Base-by-base conservation (phyloP, 2,329 filamentous ascomycete genomes). In the Verticillium zaregamsianum region DNA sequence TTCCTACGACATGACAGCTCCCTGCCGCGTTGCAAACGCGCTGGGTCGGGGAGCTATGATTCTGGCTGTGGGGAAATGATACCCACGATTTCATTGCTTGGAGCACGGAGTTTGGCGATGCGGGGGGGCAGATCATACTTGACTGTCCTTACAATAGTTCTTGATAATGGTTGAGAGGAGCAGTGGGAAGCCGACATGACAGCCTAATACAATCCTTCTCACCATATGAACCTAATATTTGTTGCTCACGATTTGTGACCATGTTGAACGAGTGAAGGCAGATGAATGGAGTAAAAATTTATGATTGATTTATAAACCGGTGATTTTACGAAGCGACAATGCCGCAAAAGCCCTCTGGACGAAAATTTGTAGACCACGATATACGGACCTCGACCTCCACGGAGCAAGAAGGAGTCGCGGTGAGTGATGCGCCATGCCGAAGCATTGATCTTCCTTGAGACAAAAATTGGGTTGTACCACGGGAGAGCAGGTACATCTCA, bases 381-480 rank as follows among this genome's bases (percentile, higher is more conserved):
- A 60, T 40, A 55, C 55, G 58, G 61, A 60, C 58, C 61, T 60
- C 58, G 32, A 52, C 32, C 28, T 60, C 61, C 58, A 62, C 49
- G 32, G 56, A n/a, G 25, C 20, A 54, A 60, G 11, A 35, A 32
- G 58, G 55, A 40, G 58, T 17, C 58, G 58, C 58, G 61, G 61
- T 60, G 61, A 62, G 61, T 62, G 59, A 57, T 62, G 54, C 57
- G 61, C 49, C 61, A 57, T 55, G 52, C 37, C 52, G 52, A 54
- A 54, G 54, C 33, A 20, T 54, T 39, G 11, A 60, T 62, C 61
- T 60, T 60, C 61, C 57, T 60, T 54, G 60, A 58, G 57, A 54
- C 58, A 55, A 59, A 62, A 62, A 62, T 62, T 59, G 61, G 55
- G 35, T 49, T 35, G 55, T n/a, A 52, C 61, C 61, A 62, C 56